Base-by-base conservation (phyloP, 139 green algal species). In the Coelastrella sp. region DNA sequence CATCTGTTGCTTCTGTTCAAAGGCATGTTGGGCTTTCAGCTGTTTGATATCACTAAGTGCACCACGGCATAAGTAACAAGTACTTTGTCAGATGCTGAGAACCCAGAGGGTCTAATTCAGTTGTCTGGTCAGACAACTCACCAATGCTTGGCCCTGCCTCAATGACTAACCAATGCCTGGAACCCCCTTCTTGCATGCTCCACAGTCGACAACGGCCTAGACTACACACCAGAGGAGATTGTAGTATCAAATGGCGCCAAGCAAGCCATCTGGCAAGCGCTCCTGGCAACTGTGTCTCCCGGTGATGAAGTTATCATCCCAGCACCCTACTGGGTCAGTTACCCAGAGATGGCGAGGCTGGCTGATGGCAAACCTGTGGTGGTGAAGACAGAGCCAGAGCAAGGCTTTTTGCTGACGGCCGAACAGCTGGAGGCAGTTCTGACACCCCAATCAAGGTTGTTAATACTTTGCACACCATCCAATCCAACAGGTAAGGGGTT, bases 381-480 rank as follows among this genome's bases (percentile, higher is more conserved):
- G 6, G 12, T 99, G 22, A 35, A 93, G 6, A 96, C 95, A 88
- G 93, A 92, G 10, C 56, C 94, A 0, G 83, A 94, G 19, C 90
- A 98, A 7, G 93, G 94, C 65, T 99, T 98, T 90, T 84, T 99
- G 27, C 90, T 99, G 76, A 94, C 92, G 0, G 88, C 98, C 0
- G 93, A 96, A 58, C 90, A 95, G 91, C 93, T 99, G 60, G n/a
- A 87, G 9, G 91, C 93, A 4, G 94, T 94, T 4, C 93, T 99
- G 7, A 99, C 96, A 1, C 95, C 96, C 0, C 78, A 80, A 20
- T 98, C 95, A 6, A 94, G 98, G 24, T 88, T 99, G 75, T 95
- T 99, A 86, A 99, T 99, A 87, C 95, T 99, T 12, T 99, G 98
- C 94, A 97, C 98, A 12, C 98, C 98, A 22, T 98, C 96, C 82